A percentile compares a stretch with the other conserved stretches of the same genome.
These are phyloP conservation scores for Tolypocladium ophioglossoides DNA, from an alignment of 2,329 filamentous ascomycete genomes.

Conservation along the genomic window DNA sequence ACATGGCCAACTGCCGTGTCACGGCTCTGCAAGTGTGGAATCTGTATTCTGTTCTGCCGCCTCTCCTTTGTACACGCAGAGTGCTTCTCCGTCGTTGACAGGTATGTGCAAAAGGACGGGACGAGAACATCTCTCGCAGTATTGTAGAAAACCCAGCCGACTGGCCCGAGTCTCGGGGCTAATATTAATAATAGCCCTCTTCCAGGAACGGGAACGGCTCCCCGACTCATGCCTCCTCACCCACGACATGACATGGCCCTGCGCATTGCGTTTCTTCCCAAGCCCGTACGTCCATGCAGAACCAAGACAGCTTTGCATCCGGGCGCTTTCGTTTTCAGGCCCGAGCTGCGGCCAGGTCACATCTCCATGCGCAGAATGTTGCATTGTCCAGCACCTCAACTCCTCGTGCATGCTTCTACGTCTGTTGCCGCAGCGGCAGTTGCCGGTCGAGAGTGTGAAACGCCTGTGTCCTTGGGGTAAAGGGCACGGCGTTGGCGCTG, in stretches of 20 bases:
- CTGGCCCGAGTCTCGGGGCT: neutral
- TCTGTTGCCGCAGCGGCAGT: conserved; percentile 36
- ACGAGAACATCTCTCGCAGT: neutral
- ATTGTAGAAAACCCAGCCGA: neutral
- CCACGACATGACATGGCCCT: neutral
- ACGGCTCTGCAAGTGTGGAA: too few species aligned
- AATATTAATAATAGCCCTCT: neutral
- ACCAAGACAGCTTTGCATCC: neutral
- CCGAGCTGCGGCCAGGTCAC: neutral
- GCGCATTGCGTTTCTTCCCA: neutral
- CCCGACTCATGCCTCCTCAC: too few species aligned
- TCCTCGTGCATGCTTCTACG: conserved; percentile 1
- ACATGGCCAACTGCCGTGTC: too few species aligned
- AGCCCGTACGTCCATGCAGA: neutral
- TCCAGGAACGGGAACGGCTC: neutral
- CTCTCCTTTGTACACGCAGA: too few species aligned
- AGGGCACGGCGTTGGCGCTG: conserved; percentile 29
- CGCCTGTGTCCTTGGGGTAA: conserved; percentile 56
- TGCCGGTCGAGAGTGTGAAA: conserved; percentile 54
- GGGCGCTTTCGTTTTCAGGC: too few species aligned
- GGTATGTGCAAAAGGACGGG: neutral
- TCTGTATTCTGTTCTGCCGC: too few species aligned
- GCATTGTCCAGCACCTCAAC: neutral
- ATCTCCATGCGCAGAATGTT: neutral
- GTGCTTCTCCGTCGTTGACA: neutral